These are phyloP conservation scores for Aegilops speltoides DNA, from an alignment of 176 grass and related monocot species.

Conservation along the genomic window DNA sequence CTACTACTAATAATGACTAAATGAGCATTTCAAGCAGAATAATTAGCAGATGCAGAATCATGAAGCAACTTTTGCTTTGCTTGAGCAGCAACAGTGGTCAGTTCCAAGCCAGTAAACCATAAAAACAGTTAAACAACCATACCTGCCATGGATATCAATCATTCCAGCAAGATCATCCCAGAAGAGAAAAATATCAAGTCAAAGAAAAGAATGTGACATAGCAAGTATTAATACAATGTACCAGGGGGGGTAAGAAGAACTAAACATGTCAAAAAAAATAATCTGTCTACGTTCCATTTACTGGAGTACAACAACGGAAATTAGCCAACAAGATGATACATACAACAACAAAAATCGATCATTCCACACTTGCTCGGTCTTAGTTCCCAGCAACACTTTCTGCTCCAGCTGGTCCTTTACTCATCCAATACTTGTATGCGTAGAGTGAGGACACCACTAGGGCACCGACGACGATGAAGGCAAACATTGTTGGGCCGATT, in stretches of 20 bases:
- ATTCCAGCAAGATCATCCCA: neutral
- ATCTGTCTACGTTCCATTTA: slow-evolving; percentile 14
- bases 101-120: neutral
- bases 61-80: neutral
- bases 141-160: neutral
- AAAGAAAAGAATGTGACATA: neutral
- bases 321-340: slow-evolving; percentile 36
- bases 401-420: slow-evolving; percentile 23
- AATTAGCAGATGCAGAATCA: neutral
- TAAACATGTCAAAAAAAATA: neutral
- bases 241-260: neutral
- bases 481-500: slow-evolving; percentile 44
- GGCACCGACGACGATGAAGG: slow-evolving; percentile 38
- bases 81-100: neutral
- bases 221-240: neutral
- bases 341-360: slow-evolving; percentile 34
- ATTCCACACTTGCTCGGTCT: slow-evolving; percentile 16
- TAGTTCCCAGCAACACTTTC: slow-evolving; percentile 41
- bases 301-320: slow-evolving; percentile 13
- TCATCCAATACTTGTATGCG: slow-evolving; percentile 52
- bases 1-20: neutral
- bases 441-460: slow-evolving; percentile 48
- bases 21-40: neutral
- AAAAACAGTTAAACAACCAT: neutral
- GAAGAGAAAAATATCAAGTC: neutral